A percentile compares a stretch with the other conserved stretches of the same genome.
These are phyloP conservation scores for Lotus japonicus DNA, from an alignment of 306 rosid genomes.

Conservation along the genomic window DNA sequence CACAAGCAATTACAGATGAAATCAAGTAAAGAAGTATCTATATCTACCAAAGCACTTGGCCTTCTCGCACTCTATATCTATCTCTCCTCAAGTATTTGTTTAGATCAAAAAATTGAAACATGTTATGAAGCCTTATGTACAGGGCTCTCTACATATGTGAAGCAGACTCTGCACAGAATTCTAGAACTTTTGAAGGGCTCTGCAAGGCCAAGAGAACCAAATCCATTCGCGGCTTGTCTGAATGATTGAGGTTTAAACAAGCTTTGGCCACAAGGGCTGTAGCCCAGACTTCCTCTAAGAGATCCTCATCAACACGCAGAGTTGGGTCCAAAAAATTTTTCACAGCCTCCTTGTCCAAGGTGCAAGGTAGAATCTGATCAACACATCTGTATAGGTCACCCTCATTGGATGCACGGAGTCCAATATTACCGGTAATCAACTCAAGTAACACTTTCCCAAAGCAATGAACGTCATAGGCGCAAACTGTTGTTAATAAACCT, in stretches of 20 bases:
- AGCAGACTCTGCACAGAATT: slow-evolving; percentile 62
- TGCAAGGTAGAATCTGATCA: slow-evolving; percentile 52
- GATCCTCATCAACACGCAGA: slow-evolving; percentile 76
- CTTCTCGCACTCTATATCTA: slow-evolving; percentile 11
- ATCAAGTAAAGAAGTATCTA: too few species aligned
- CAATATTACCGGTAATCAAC: slow-evolving; percentile 77
- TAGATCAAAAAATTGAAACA: too few species aligned
- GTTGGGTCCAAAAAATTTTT: slow-evolving; percentile 78
- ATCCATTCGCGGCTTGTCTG: slow-evolving; percentile 79
- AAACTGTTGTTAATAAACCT: slow-evolving; percentile 62
- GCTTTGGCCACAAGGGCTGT: slow-evolving; percentile 93
- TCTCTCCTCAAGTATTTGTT: slow-evolving; percentile 15
- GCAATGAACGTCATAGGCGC: slow-evolving; percentile 87
- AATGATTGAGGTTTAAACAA: slow-evolving; percentile 78
- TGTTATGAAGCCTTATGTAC: slow-evolving; percentile 36
- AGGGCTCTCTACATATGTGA: slow-evolving; percentile 44
- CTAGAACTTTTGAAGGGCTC: slow-evolving; percentile 78
- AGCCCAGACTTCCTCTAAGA: slow-evolving; percentile 97
- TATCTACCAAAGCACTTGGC: slow-evolving; percentile 41
- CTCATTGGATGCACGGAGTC: slow-evolving; percentile 65
- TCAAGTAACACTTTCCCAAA: slow-evolving; percentile 91
- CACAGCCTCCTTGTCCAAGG: slow-evolving; percentile 77
- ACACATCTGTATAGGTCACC: slow-evolving; percentile 48
- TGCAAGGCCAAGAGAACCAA: slow-evolving; percentile 84
- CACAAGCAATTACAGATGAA: slow-evolving; percentile 43